phyloP scores from a whole-genome alignment of 1,284 basidiomycete genomes.

The Xerocomus cyaneibrunnescens region DNA sequence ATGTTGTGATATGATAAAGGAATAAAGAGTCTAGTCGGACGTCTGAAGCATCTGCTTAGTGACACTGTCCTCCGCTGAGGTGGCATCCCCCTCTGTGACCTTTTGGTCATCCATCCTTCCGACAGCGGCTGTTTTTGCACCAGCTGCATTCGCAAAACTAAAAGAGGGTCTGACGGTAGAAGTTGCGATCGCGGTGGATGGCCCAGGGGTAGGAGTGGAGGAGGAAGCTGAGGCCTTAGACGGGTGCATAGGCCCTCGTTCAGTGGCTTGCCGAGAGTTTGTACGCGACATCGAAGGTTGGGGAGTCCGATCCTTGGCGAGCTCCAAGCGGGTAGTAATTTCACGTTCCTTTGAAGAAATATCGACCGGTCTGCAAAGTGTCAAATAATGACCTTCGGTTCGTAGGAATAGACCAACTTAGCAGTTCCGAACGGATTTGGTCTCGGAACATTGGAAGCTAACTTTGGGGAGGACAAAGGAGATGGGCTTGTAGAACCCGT shows the following conservation, averaged over 20 bases:
- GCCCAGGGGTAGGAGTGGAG: slow-evolving; percentile 33
- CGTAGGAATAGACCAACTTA: slow-evolving; percentile 45
- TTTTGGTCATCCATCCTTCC: slow-evolving; percentile 30
- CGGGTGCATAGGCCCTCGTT: slow-evolving; percentile 44
- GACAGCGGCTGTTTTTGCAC: slow-evolving; percentile 41
- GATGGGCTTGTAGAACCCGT: slow-evolving; percentile 61
- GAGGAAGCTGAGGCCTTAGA: slow-evolving; percentile 39
- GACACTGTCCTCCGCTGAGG: slow-evolving; percentile 12
- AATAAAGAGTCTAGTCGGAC: slow-evolving; percentile 31
- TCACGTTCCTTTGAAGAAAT: slow-evolving; percentile 74
- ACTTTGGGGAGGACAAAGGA: slow-evolving; percentile 74
- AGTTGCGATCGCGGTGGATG: slow-evolving; percentile 28
- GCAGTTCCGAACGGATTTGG: slow-evolving; percentile 88
- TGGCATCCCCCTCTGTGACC: slow-evolving; percentile 20
- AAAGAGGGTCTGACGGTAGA: slow-evolving; percentile 59
- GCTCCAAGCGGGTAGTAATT: slow-evolving; percentile 66
- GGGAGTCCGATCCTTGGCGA: slow-evolving; percentile 50
- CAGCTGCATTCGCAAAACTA: slow-evolving; percentile 66
- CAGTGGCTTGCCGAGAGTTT: slow-evolving; percentile 60
- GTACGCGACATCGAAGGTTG: slow-evolving; percentile 64
- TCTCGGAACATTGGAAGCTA: slow-evolving; percentile 45
- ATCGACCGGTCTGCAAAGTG: slow-evolving; percentile 73
- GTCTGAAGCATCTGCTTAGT: slow-evolving; percentile 43
- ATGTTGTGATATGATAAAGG: slow-evolving; percentile 11
- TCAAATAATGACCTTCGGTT: slow-evolving; percentile 7